A percentile compares a stretch with the other conserved stretches of the same genome.
These are phyloP conservation scores for Linnemannia elongata DNA, from an alignment of 192 early-diverging fungal species.

Conservation along the genomic window DNA sequence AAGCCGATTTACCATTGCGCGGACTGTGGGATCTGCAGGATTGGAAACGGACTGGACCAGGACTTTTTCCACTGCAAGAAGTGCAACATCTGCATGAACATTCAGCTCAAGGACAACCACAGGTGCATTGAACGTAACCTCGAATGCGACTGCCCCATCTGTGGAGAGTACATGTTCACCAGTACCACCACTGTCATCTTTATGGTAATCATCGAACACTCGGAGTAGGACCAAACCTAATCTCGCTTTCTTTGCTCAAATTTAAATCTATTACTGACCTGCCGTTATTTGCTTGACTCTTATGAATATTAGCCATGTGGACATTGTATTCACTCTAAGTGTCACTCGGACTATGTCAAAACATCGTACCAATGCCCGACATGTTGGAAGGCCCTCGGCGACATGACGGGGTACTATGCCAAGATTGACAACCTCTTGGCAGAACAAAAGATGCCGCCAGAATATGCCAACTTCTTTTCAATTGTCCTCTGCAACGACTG, in stretches of 20 bases:
- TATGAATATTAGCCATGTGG: conserved; percentile 76
- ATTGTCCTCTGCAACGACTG: conserved; percentile 95
- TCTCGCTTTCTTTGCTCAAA: background rate
- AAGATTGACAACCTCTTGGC: conserved; percentile 86
- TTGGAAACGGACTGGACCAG: conserved; percentile 80
- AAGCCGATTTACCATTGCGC: conserved; percentile 95
- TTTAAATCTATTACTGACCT: background rate
- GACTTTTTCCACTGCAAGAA: conserved; percentile 94
- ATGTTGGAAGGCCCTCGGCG: conserved; percentile 90
- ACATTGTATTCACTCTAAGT: conserved; percentile 92
- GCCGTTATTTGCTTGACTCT: background rate
- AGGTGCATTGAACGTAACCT: conserved; percentile 93
- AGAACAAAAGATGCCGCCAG: conserved; percentile 87
- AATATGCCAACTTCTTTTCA: conserved; percentile 80
- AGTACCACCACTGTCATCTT: conserved; percentile 84
- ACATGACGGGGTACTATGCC: conserved; percentile 84
- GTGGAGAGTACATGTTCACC: conserved; percentile 96
- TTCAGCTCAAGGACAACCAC: conserved; percentile 80
- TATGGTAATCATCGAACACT: conserved; percentile 70
- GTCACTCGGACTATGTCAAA: conserved; percentile 84
- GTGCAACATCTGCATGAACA: conserved; percentile 92
- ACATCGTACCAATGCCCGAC: conserved; percentile 97
- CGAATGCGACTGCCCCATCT: conserved; percentile 95
- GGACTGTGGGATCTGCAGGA: conserved; percentile 92
- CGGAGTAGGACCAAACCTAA: background rate